These are phyloP conservation scores for Carex cristatella DNA, from an alignment of 176 grass and related monocot genomes.

Conservation along the genomic window DNA sequence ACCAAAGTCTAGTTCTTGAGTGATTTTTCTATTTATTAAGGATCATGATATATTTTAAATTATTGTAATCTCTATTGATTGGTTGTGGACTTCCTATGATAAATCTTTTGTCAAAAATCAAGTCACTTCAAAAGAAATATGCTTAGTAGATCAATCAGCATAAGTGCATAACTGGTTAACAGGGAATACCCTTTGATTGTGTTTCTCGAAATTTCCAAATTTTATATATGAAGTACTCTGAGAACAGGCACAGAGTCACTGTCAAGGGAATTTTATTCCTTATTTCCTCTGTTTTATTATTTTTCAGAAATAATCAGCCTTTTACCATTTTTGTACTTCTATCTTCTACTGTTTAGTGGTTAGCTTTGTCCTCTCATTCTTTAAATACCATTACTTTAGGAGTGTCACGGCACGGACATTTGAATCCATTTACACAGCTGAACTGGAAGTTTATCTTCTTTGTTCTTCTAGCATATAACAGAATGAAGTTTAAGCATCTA, in stretches of 20 bases:
- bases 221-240: neutral
- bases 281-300: neutral
- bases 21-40: neutral
- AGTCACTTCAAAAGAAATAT: neutral
- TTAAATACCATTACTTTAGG: neutral
- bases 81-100: neutral
- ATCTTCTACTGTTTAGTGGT: neutral
- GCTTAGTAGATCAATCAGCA: neutral
- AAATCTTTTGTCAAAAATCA: neutral
- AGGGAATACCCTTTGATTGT: neutral
- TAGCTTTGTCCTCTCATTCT: neutral
- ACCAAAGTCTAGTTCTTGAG: no score
- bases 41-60: neutral
- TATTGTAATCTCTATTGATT: neutral
- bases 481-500: neutral
- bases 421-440: neutral
- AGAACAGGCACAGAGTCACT: neutral
- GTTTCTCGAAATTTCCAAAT: neutral
- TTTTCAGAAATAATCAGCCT: neutral
- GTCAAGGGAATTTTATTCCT: neutral
- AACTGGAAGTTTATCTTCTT: constrained; percentile 4
- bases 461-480: neutral
- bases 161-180: neutral
- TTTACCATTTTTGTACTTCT: neutral
- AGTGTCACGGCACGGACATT: neutral